Percentiles rank a stretch among this genome's conserved stretches.
phyloP scores from a whole-genome alignment of 352 stramenopile genomes.

The Globisporangium parvum region DNA sequence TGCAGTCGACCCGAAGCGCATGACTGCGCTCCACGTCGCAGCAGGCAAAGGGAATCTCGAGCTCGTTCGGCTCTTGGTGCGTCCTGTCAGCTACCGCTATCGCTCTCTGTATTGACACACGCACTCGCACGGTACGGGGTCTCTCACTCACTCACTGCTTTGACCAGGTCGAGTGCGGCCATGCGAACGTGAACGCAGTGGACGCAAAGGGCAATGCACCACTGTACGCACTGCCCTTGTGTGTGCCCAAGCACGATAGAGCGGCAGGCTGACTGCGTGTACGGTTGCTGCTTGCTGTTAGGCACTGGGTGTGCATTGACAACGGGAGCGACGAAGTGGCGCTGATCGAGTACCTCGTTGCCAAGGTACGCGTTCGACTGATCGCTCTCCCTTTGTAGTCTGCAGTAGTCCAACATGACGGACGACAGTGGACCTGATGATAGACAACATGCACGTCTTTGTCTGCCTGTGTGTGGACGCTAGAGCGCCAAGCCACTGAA shows the following conservation, averaged over 20 bases:
- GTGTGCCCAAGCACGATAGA: no score
- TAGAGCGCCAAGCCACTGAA: constrained; percentile 57
- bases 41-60: constrained; percentile 58
- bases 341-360: constrained; percentile 49
- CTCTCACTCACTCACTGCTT: background rate
- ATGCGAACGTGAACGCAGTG: constrained; percentile 46
- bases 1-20: constrained; percentile 57
- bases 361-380: constrained; percentile 48
- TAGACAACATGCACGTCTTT: background rate
- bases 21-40: constrained; percentile 67
- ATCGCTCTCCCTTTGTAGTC: no score
- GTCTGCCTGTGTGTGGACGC: background rate
- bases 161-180: constrained; percentile 39
- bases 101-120: no score
- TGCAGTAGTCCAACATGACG: no score
- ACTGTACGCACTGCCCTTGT: constrained; percentile 29
- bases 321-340: constrained; percentile 36
- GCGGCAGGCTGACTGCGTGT: background rate
- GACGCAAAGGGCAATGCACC: constrained; percentile 66
- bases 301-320: constrained; percentile 69
- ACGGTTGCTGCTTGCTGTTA: no score
- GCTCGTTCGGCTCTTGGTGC: constrained; percentile 47
- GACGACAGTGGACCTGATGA: no score
- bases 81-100: no score
- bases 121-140: no score